phyloP scores from a whole-genome alignment of 257 asterid species.

The Handroanthus guayacan region DNA sequence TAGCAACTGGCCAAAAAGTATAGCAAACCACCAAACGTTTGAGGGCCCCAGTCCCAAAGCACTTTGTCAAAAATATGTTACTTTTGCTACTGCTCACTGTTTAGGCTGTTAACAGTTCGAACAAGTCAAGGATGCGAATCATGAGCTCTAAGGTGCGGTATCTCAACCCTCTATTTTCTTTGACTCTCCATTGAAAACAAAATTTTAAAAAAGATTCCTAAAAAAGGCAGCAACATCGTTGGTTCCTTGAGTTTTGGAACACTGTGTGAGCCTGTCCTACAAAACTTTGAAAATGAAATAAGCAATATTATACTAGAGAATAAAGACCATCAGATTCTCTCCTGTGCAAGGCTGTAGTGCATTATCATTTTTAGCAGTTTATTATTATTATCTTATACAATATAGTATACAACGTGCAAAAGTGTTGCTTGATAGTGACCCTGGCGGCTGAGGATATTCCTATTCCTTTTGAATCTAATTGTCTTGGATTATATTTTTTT shows the following conservation, averaged over 20 bases:
- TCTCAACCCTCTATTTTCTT: slow-evolving; percentile 47
- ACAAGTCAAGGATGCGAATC: slow-evolving; percentile 44
- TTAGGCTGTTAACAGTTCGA: slow-evolving; percentile 22
- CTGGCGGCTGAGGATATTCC: slow-evolving; percentile 48
- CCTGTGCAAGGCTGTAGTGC: slow-evolving; percentile 52
- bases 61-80: slow-evolving; percentile 7
- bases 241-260: slow-evolving; percentile 68
- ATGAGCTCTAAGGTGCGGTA: slow-evolving; percentile 41
- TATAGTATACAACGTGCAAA: slow-evolving; percentile 23
- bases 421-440: slow-evolving; percentile 44
- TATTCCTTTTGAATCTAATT: slow-evolving; percentile 47
- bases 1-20: not conserved
- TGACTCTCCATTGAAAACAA: slow-evolving; percentile 35
- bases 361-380: slow-evolving; percentile 30
- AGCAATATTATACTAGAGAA: slow-evolving; percentile 29
- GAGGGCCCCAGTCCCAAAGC: not conserved
- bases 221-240: slow-evolving; percentile 44
- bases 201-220: not conserved
- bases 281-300: slow-evolving; percentile 38
- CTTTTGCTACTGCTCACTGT: slow-evolving; percentile 3
- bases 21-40: slow-evolving; percentile 1
- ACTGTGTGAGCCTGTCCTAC: slow-evolving; percentile 37
- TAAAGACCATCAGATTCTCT: slow-evolving; percentile 40
- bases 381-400: not conserved
- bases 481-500: slow-evolving; percentile 20